Base-by-base conservation (phyloP, 371 early-diverging fungal species). In the Conidiobolus incongruus region DNA sequence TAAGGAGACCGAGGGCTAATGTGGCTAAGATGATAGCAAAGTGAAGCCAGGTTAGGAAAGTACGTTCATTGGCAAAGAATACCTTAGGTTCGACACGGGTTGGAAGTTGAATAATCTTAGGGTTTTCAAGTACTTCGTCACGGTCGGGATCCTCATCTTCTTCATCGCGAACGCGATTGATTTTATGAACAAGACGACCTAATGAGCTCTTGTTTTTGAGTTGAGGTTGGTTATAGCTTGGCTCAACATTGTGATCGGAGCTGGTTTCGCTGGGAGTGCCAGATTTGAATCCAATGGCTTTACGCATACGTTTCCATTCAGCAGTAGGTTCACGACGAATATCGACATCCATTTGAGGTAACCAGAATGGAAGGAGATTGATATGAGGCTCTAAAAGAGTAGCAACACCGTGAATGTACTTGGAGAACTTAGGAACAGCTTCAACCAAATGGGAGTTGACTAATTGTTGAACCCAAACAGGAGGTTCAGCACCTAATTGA, bases 41-140 rank as follows among this genome's bases (percentile, higher is more conserved):
- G 52, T 77, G 68, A 54, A 83, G 68, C 84, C 84, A 83, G 4
- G 91, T 77, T 38, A 99, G 67, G 56, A 98, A 99, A 1, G 99
- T 99, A 41, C 99, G 73, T 62, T 99, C 99, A 54, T 99, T 99
- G 44, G 99, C 99, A 69, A 99, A 98, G 62, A 81, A 98, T 12
- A 95, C 96, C 63, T 99, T 99, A 37, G 99, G 99, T 51, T 99
- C 99, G 2, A 98, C 81, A 15, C 96, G 76, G 17, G 87, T 74
- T 0, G 90, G 80, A 0, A 84, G 67, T 0, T 72, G 69, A 22
- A 89, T 76, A 47, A 68, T 65, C 52, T 72, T 76, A 31, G 65
- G 64, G 11, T 30, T 23, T 7, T 21, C 24, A 17, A 17, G 3
- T 30, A 28, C 30, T 16, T 35, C 36, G 7, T 16, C 4, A 13